These are phyloP conservation scores for Bruguiera parviflora DNA, from an alignment of 345 rosid species.

Conservation along the genomic window DNA sequence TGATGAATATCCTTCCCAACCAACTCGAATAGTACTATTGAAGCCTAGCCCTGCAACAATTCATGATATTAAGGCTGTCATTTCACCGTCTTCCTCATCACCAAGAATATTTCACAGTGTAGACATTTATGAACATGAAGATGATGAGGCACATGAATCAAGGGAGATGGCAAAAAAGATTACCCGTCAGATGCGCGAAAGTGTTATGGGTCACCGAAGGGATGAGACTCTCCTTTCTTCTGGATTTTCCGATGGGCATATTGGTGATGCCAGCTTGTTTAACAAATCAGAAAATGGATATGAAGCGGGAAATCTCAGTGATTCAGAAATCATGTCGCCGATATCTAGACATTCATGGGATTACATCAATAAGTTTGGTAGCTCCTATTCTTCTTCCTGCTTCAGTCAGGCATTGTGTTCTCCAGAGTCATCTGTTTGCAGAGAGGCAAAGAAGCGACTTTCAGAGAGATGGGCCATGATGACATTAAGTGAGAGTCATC, in stretches of 20 bases:
- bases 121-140: constrained; percentile 43
- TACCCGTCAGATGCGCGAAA: constrained; percentile 50
- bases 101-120: constrained; percentile 39
- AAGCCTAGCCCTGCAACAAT: constrained; percentile 74
- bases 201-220: constrained; percentile 55
- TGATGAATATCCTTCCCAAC: constrained; percentile 59
- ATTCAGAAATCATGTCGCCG: constrained; percentile 72
- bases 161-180: constrained; percentile 59
- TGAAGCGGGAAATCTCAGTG: constrained; percentile 61
- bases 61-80: constrained; percentile 42
- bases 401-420: constrained; percentile 70
- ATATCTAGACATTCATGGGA: constrained; percentile 89
- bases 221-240: constrained; percentile 78
- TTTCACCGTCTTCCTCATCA: constrained; percentile 50
- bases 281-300: constrained; percentile 63
- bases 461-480: constrained; percentile 98
- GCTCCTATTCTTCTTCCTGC: constrained; percentile 65
- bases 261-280: constrained; percentile 82
- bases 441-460: constrained; percentile 69
- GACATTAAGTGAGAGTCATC: constrained; percentile 60
- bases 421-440: constrained; percentile 85
- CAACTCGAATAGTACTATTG: constrained; percentile 83
- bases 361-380: constrained; percentile 58
- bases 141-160: constrained; percentile 52
- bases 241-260: constrained; percentile 75